These are phyloP conservation scores for Vachellia collinsii DNA, from an alignment of 306 rosid genomes.

Conservation along the genomic window DNA sequence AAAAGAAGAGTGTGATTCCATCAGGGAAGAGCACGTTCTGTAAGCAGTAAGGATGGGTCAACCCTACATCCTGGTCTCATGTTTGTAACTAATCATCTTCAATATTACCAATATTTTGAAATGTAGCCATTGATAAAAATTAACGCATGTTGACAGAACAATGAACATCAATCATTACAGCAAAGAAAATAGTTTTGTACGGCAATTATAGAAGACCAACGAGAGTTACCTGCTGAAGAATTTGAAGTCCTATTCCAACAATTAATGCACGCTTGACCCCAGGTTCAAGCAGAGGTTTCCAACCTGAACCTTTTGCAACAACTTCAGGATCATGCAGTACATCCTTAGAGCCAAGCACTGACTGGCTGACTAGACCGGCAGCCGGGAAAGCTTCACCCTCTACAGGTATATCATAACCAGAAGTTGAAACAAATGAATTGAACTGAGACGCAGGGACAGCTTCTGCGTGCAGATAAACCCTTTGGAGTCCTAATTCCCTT, in stretches of 20 bases:
- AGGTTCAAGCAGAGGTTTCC: slow-evolving; percentile 72
- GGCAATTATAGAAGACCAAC: neutral
- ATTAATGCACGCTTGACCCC: slow-evolving; percentile 86
- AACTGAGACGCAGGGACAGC: slow-evolving; percentile 51
- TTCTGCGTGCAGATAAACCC: slow-evolving; percentile 82
- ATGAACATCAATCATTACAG: slow-evolving; percentile 16
- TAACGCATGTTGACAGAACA: neutral
- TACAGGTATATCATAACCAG: slow-evolving; percentile 54
- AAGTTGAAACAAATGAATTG: slow-evolving; percentile 63
- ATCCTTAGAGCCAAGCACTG: slow-evolving; percentile 58
- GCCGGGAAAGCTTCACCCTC: slow-evolving; percentile 77
- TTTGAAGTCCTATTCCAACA: slow-evolving; percentile 86
- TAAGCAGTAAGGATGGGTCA: slow-evolving; percentile 9
- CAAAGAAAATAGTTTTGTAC: neutral
- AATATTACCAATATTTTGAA: slow-evolving; percentile 4
- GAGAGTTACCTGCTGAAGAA: slow-evolving; percentile 87
- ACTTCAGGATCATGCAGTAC: slow-evolving; percentile 47
- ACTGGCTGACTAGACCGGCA: slow-evolving; percentile 78
- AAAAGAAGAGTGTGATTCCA: neutral
- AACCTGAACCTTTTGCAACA: slow-evolving; percentile 51
- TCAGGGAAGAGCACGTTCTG: neutral
- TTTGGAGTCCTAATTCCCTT: slow-evolving; percentile 67
- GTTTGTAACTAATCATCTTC: neutral
- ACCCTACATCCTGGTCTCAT: neutral
- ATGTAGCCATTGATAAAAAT: slow-evolving; percentile 13